Percentiles rank a stretch among this genome's conserved stretches.
Evolutionary conservation across 116 monocot genomes (phyloP).

Genomic region (Phalaenopsis hybrid): DNA sequence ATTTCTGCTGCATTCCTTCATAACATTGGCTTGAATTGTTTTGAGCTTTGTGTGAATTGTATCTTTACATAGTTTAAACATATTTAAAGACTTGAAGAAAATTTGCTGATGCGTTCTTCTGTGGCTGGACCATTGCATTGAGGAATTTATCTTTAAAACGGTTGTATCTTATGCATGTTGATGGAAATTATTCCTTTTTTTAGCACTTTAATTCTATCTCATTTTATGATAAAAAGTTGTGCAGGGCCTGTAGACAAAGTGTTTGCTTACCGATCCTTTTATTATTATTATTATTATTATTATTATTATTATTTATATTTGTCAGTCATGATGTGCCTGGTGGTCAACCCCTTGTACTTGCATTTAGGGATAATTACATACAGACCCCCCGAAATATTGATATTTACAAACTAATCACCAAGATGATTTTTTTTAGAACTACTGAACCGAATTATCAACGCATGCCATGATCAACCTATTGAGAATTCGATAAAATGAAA

Average conservation of each 20-base stretch:
- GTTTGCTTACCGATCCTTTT: no score
- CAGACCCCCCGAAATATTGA: no score
- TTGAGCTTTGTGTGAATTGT: neutral
- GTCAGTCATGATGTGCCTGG: no score
- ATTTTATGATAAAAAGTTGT: neutral
- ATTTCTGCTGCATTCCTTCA: neutral
- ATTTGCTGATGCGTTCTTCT: neutral
- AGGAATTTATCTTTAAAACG: neutral
- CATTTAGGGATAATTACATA: no score
- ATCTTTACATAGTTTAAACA: neutral
- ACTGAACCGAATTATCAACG: no score
- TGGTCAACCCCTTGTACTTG: no score
- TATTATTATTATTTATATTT: no score
- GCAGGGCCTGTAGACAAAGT: neutral
- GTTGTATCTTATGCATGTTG: neutral
- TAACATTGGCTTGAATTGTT: neutral
- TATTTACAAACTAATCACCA: no score
- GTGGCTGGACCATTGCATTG: neutral
- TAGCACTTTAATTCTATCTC: neutral
- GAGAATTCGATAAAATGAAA: no score
- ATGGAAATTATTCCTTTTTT: neutral
- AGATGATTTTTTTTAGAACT: no score
- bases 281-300: no score
- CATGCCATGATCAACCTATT: no score
- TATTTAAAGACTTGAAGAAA: neutral